phyloP scores from a whole-genome alignment of 306 rosid species.

The Cicer arietinum region DNA sequence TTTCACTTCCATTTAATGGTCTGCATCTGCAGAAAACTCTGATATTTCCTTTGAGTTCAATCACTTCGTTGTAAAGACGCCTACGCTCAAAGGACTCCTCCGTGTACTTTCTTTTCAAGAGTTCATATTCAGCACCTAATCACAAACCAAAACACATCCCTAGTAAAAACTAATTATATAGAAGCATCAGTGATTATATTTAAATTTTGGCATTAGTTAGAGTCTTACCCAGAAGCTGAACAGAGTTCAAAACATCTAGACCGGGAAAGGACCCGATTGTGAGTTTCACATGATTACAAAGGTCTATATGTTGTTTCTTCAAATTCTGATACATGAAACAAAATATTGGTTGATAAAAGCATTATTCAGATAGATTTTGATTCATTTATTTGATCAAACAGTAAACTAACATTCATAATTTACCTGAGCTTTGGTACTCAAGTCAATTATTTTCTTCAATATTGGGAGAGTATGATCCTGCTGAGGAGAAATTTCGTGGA shows the following conservation, averaged over 20 bases:
- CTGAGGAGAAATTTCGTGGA: constrained; percentile 59
- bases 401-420: neutral
- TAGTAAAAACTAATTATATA: neutral
- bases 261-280: constrained; percentile 59
- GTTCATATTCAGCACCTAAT: constrained; percentile 74
- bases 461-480: constrained; percentile 77
- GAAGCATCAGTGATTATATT: neutral
- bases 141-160: constrained; percentile 26
- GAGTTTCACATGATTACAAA: constrained; percentile 68
- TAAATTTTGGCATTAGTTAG: constrained; percentile 10
- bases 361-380: neutral
- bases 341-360: neutral
- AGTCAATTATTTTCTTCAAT: constrained; percentile 64
- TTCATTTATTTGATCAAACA: neutral
- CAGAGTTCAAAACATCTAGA: constrained; percentile 58
- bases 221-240: constrained; percentile 69
- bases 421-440: constrained; percentile 76
- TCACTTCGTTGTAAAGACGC: constrained; percentile 81
- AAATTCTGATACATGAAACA: constrained; percentile 55
- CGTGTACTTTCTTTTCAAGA: constrained; percentile 69
- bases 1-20: constrained; percentile 72
- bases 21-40: constrained; percentile 97
- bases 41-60: constrained; percentile 91
- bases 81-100: constrained; percentile 72
- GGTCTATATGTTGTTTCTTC: constrained; percentile 62